Conservation (phyloP, 2,329 filamentous ascomycete genomes). For the Dactylellina parvicollis region DNA sequence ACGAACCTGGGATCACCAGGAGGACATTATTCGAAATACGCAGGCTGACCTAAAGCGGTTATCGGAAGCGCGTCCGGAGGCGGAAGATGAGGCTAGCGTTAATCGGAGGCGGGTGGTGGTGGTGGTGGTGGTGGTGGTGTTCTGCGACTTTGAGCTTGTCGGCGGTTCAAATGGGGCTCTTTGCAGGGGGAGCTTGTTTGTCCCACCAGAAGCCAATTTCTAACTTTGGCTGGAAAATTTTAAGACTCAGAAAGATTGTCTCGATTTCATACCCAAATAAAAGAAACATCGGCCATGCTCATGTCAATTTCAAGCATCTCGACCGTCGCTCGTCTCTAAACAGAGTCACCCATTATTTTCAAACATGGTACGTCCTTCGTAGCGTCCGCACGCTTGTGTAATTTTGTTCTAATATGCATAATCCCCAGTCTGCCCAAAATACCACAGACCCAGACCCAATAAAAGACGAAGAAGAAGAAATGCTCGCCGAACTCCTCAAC, state of each 20-base stretch:
- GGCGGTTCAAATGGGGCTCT: no score
- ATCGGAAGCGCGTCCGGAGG: constrained; percentile 37
- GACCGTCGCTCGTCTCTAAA: constrained; percentile 6
- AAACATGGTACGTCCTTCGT: constrained; percentile 53
- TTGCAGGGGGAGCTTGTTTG: constrained; percentile 4
- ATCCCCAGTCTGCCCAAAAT: constrained; percentile 15
- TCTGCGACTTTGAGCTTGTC: no score
- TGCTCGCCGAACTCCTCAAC: constrained; percentile 13
- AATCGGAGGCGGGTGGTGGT: constrained; percentile 19
- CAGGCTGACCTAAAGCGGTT: constrained; percentile 21
- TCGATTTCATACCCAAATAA: background rate
- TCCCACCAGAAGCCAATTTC: constrained; percentile 9
- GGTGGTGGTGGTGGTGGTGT: constrained; percentile 2
- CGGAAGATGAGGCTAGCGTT: constrained; percentile 5
- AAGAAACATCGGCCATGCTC: constrained; percentile 12
- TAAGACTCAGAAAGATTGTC: constrained; percentile 3
- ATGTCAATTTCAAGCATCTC: background rate
- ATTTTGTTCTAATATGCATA: background rate
- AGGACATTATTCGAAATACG: constrained; percentile 23
- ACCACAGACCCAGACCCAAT: constrained; percentile 9
- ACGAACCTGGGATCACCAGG: background rate
- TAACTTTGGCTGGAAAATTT: constrained; percentile 15
- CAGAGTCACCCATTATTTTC: background rate
- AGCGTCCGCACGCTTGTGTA: background rate
- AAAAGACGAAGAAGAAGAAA: constrained; percentile 25